phyloP scores from a whole-genome alignment of 169 alveolate species.

The Cryptosporidium baileyi region DNA sequence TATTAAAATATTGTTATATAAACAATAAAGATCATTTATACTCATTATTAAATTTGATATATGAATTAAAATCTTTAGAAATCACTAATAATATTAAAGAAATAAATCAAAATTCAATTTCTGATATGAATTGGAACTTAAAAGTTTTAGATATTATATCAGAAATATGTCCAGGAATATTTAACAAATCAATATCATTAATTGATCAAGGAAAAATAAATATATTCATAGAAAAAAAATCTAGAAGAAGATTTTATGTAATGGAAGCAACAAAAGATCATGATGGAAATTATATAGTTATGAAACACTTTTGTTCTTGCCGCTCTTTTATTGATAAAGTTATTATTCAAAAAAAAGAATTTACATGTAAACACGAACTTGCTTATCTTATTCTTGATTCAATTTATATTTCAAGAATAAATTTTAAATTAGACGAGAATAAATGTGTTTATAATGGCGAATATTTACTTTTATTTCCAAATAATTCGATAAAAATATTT shows the following conservation, averaged over 20 bases:
- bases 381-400: constrained; percentile 35
- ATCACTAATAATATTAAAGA: neutral
- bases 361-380: constrained; percentile 65
- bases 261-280: constrained; percentile 14
- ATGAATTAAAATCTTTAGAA: neutral
- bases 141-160: constrained; percentile 3
- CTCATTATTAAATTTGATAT: neutral
- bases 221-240: constrained; percentile 9
- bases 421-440: too few species aligned
- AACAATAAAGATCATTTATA: constrained; percentile 17
- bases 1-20: constrained; percentile 2
- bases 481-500: neutral
- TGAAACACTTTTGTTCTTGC: constrained; percentile 59
- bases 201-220: constrained; percentile 8
- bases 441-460: neutral
- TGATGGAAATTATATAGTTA: constrained; percentile 29
- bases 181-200: constrained; percentile 29
- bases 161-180: constrained; percentile 49
- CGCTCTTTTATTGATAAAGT: constrained; percentile 46
- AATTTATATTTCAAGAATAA: constrained; percentile 10
- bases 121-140: neutral
- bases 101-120: neutral
- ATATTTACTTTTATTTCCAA: neutral
- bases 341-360: constrained; percentile 21
- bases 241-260: constrained; percentile 18